Evolutionary conservation across 371 early-diverging fungal genomes (phyloP), one percentile per base, ranked within the genome.

Genomic region (Actinomortierella wolfii): DNA sequence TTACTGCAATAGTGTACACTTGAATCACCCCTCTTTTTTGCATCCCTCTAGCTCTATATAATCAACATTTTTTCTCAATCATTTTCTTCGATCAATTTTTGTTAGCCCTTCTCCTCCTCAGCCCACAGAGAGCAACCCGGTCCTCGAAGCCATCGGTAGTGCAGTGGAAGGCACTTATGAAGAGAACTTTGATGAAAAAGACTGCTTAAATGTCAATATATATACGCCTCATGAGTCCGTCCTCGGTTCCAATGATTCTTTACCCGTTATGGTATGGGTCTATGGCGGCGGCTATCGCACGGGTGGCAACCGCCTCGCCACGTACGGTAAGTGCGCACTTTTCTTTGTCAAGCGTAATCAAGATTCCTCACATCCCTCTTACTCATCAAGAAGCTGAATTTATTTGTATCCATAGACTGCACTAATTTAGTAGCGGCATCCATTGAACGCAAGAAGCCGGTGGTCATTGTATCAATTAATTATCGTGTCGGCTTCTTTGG

Each of bases 241-340:
- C 57, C 4, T 41, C 49, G 2, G 25, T 7, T n/a, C n/a, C n/a
- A n/a, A n/a, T n/a, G n/a, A n/a, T n/a, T n/a, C n/a, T n/a, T n/a
- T n/a, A n/a, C 77, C 77, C 3, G 77, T 76, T 1, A 67, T 77
- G 29, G 62, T 76, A 13, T 77, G 65, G 56, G 63, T 76, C 26
- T 59, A 65, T 34, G 69, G 69, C 17, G 69, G 70, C 11, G 67
- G 52, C 6, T 65, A 61, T 24, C 14, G 40, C 20, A 42, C 44
- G 5, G 69, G 69, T 1, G 56, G 59, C 20, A 64, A 59, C 34
- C 34, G 11, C 11, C 4, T 11, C 7, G 7, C 34, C 11, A 4
- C 11, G 7, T 34, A 34, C 34, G 63, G 61, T 61, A 61, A 15
- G 50, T 6, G 11, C 20, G 47, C 24, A 21, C 21, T 47, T 18